Evolutionary conservation across 805 yeast genomes (phyloP).

Genomic region (Trichomonascus vanleenenianus): DNA sequence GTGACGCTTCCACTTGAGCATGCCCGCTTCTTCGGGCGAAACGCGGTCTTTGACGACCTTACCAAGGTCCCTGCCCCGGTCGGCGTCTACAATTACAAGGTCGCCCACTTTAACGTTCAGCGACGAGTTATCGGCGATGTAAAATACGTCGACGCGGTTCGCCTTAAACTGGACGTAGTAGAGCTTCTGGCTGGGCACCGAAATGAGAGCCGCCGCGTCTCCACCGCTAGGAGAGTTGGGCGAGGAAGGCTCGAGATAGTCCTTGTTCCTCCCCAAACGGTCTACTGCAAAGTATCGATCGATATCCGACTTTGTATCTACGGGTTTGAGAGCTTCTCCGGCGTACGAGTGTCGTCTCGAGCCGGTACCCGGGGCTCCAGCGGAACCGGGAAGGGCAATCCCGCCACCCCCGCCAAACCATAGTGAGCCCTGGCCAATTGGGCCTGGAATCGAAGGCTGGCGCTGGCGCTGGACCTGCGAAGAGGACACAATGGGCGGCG

Average conservation of each 20-base stretch:
- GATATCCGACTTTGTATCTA: not conserved
- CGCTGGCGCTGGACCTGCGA: not conserved
- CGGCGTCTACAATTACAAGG: conserved; percentile 77
- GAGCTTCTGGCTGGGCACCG: conserved; percentile 32
- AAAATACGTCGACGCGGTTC: conserved; percentile 72
- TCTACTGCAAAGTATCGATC: conserved; percentile 15
- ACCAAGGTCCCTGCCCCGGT: conserved; percentile 73
- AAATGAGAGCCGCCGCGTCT: conserved; percentile 8
- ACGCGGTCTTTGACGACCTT: conserved; percentile 51
- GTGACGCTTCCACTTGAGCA: conserved; percentile 56
- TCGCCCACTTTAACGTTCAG: conserved; percentile 44
- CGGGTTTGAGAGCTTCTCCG: conserved; percentile 9
- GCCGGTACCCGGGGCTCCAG: conserved; percentile 7
- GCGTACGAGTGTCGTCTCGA: conserved; percentile 22
- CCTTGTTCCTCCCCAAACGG: conserved; percentile 13
- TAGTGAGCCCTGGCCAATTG: conserved; percentile 3
- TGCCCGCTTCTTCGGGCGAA: conserved; percentile 57
- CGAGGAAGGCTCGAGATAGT: not conserved
- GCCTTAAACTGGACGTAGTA: conserved; percentile 70
- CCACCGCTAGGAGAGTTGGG: conserved; percentile 1
- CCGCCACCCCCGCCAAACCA: conserved; percentile 13
- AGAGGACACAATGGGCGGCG: not conserved
- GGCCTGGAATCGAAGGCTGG: not conserved
- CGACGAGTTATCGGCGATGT: conserved; percentile 39
- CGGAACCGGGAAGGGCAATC: not conserved